Conservation (phyloP, 805 yeast genomes). For the Lachancea quebecensis region DNA sequence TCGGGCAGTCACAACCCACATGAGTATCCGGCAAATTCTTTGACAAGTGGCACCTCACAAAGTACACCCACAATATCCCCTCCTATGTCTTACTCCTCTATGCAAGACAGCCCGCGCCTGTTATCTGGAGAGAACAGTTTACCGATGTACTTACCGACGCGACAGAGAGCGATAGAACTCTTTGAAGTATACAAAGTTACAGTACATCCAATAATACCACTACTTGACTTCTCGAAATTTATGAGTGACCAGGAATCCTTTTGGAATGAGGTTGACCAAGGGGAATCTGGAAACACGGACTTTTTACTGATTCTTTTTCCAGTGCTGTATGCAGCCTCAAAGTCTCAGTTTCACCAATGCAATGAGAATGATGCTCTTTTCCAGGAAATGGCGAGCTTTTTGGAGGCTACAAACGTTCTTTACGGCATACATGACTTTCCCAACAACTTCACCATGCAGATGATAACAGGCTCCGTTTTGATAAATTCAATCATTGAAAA, state of each 20-base stretch:
- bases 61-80: constrained; percentile 2
- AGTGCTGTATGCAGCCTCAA: constrained; percentile 50
- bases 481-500: constrained; percentile 49
- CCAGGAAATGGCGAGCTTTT: constrained; percentile 44
- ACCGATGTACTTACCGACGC: constrained; percentile 40
- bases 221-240: constrained; percentile 42
- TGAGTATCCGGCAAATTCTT: neutral
- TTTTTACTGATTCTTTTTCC: constrained; percentile 48
- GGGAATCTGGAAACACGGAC: constrained; percentile 31
- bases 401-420: constrained; percentile 43
- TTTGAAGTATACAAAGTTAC: constrained; percentile 44
- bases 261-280: constrained; percentile 33
- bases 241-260: constrained; percentile 40
- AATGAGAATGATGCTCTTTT: constrained; percentile 35
- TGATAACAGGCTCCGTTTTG: constrained; percentile 42
- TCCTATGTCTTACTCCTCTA: neutral
- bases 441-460: constrained; percentile 36
- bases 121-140: constrained; percentile 25
- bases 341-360: constrained; percentile 52
- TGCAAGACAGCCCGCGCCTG: constrained; percentile 2
- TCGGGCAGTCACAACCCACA: neutral
- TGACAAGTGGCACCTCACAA: neutral
- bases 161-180: constrained; percentile 40
- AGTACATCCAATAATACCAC: constrained; percentile 50
- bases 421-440: constrained; percentile 47